These are phyloP conservation scores for Prunus campanulata DNA, from an alignment of 306 rosid genomes.

Conservation along the genomic window DNA sequence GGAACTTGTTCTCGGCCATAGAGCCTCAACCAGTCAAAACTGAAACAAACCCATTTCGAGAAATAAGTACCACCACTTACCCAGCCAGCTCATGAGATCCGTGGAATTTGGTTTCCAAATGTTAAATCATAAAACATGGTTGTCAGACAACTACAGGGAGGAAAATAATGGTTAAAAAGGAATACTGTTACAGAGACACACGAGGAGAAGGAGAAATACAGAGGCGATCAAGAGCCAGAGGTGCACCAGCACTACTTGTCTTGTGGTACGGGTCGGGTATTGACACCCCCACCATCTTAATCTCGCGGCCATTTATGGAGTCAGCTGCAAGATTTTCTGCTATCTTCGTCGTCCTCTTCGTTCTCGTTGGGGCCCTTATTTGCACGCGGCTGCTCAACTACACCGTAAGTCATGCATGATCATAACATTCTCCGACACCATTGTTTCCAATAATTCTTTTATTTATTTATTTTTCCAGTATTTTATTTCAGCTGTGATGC, in stretches of 20 bases:
- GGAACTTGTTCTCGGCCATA: background rate
- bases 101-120: background rate
- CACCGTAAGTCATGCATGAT: conserved; percentile 40
- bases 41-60: background rate
- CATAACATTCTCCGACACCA: background rate
- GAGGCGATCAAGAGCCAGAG: background rate
- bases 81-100: conserved; percentile 5
- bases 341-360: conserved; percentile 26
- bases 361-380: conserved; percentile 58
- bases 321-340: conserved; percentile 39
- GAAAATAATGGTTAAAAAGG: background rate
- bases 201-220: background rate
- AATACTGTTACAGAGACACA: background rate
- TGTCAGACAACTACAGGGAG: background rate
- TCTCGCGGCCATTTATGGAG: conserved; percentile 36
- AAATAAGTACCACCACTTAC: conserved; percentile 1
- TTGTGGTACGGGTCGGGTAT: conserved; percentile 1
- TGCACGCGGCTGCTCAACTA: conserved; percentile 48
- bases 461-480: background rate
- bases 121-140: background rate
- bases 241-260: background rate
- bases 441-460: background rate
- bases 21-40: background rate
- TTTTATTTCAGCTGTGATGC: background rate
- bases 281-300: conserved; percentile 20